phyloP scores from a whole-genome alignment of 257 asterid genomes.

The Ilex asprella region DNA sequence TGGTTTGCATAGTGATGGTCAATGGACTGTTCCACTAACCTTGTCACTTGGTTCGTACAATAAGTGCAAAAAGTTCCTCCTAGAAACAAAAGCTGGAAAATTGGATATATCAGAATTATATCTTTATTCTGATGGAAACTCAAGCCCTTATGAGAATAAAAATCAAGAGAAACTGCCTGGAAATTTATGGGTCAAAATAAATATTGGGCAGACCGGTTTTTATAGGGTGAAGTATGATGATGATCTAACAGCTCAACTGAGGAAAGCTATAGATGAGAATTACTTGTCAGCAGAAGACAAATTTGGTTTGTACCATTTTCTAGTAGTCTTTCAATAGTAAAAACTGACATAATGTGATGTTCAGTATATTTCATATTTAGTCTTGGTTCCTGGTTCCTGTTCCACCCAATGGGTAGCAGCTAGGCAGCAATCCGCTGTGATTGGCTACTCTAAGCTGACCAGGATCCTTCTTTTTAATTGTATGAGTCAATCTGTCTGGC shows the following conservation, averaged over 20 bases:
- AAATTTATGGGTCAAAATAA: constrained; percentile 34
- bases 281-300: constrained; percentile 31
- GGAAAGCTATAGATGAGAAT: constrained; percentile 22
- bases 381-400: no score
- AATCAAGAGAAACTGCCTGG: constrained; percentile 1
- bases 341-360: no score
- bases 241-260: constrained; percentile 21
- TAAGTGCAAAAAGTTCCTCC: constrained; percentile 21
- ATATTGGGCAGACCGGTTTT: constrained; percentile 34
- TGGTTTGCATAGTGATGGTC: constrained; percentile 21
- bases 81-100: constrained; percentile 20
- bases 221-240: constrained; percentile 37
- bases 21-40: constrained; percentile 39
- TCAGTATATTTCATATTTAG: no score
- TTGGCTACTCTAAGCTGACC: no score
- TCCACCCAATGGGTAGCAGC: no score
- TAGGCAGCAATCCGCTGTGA: no score
- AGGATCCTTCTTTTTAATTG: no score
- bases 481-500: no score
- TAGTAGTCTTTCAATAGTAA: background rate
- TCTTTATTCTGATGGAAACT: background rate
- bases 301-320: constrained; percentile 16
- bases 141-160: background rate
- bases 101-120: constrained; percentile 15
- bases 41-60: constrained; percentile 25